Evolutionary conservation across 805 yeast genomes (phyloP), one percentile per base, ranked within the genome.

Genomic region (Kodamaea fukazawae): DNA sequence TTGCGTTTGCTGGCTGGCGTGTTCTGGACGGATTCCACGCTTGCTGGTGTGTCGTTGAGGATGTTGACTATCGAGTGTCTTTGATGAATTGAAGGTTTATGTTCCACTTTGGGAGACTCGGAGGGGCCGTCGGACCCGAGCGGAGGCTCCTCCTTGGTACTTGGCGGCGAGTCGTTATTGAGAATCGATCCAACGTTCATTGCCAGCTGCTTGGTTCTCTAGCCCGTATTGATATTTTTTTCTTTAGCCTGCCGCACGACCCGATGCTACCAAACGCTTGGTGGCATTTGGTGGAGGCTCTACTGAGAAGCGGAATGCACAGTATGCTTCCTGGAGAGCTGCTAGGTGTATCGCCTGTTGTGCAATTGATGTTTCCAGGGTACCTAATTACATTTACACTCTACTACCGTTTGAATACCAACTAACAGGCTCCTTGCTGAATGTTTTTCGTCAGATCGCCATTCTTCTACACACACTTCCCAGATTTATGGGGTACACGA

Each of bases 101-200:
- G 17, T n/a, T 27, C 37, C 14, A n/a, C 31, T 17, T 25, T 26
- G 12, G 18, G 25, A 20, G 23, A 5, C 17, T 31, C 32, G 2
- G n/a, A 4, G 3, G 16, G 13, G 29, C 30, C 20, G 40, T 20
- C 13, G 39, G 25, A 32, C 18, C 22, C 32, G 2, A 29, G 23
- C 16, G 18, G 33, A 17, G 32, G n/a, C 36, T 34, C 39, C 2
- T 43, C 47, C 13, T 37, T 32, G 20, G 55, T 55, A 30, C 53
- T 53, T 12, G 60, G 58, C 2, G 65, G 63, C 18, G 61, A 51
- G 38, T 63, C 68, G 40, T 60, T 56, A 46, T 63, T 65, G 18
- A 65, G 49, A 26, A 63, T 63, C 8, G 70, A 63, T 12, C 70
- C 69, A 28, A 63, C 69, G 51, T 63, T 65, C 70, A 65, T 65